Percentiles rank a stretch among this genome's conserved stretches.
Conservation (phyloP, 345 rosid genomes). For the Mercurialis annua region DNA sequence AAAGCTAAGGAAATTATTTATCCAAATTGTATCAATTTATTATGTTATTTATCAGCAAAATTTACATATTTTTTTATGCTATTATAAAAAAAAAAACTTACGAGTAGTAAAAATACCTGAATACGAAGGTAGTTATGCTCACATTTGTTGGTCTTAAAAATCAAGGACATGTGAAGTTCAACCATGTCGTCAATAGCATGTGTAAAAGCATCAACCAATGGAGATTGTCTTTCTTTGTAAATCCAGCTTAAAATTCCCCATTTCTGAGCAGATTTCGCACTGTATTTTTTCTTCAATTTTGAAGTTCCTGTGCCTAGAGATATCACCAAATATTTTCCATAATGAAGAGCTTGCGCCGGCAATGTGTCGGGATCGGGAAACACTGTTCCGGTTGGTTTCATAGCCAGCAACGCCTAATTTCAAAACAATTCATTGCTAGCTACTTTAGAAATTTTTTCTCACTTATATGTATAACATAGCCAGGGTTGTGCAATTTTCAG, state of each 20-base stretch:
- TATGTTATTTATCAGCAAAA: too few relatives aligned
- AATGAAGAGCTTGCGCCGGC: slow-evolving; percentile 1
- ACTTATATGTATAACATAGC: too few relatives aligned
- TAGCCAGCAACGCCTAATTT: slow-evolving; percentile 21
- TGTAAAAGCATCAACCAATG: slow-evolving; percentile 13
- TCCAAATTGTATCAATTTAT: too few relatives aligned
- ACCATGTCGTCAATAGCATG: slow-evolving; percentile 15
- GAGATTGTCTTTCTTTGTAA: not conserved
- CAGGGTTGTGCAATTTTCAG: too few relatives aligned
- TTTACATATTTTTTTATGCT: too few relatives aligned
- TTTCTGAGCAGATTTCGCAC: not conserved
- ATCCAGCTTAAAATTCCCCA: slow-evolving; percentile 17
- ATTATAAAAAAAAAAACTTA: not conserved
- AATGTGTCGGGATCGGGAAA: slow-evolving; percentile 1
- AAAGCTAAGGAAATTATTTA: too few relatives aligned
- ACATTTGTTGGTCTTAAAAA: slow-evolving; percentile 8
- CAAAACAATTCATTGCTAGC: too few relatives aligned
- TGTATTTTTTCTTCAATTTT: slow-evolving; percentile 13
- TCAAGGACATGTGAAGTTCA: slow-evolving; percentile 20
- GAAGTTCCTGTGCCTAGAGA: slow-evolving; percentile 16
- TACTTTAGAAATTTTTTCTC: too few relatives aligned
- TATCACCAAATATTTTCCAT: slow-evolving; percentile 6
- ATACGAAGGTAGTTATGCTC: slow-evolving; percentile 15
- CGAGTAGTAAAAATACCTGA: slow-evolving; percentile 9
- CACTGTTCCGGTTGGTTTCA: slow-evolving; percentile 17